Evolutionary conservation across 2,329 filamentous ascomycete species (phyloP), one percentile per base, ranked within the genome.

Genomic region (Aaosphaeria arxii): DNA sequence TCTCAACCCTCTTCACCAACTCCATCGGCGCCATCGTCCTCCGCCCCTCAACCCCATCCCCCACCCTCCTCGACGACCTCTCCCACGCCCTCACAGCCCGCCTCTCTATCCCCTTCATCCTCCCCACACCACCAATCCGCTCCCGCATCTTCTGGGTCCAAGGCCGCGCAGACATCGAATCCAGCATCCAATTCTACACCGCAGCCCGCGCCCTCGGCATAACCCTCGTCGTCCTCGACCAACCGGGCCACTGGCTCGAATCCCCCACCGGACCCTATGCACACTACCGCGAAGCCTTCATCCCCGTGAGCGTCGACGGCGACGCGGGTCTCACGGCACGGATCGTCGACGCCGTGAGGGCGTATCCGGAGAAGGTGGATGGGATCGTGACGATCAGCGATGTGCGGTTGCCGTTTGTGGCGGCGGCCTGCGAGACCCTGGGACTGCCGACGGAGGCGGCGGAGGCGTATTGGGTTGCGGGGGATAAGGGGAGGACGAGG

Each of bases 1-100:
- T 11, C 4, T 5, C 24, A 33, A 31, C 35, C 13, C 36, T 50
- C 17, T 24, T 24, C 17, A 29, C 42, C 7, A 32, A 49, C 6
- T 39, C 49, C 5, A 30, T 52, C 7, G 49, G 46, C 9, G 46
- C 43, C 11, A n/a, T 52, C 11, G 13, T 40, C 11, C 28, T 5
- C 72, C 76, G 45, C 65, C 74, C 41, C 70, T 72, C 44, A 73
- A 73, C 6, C 61, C 56, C 39, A 11, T 74, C 41, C 70, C 72
- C 44, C 72, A 73, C 6, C 61, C 56, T 38, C 24, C 43, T 42
- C 45, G 17, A 30, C n/a, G 38, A 43, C n/a, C 33, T 51, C 11
- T 40, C 47, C 17, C 9, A n/a, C 7, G 59, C 59, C 30, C 30
- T 62, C 31, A 13, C 45, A 13, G 53, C 55, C 31, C 57, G 60